These are phyloP conservation scores for Myxozyma vanderwaltii DNA, from an alignment of 805 yeast genomes.

Conservation along the genomic window DNA sequence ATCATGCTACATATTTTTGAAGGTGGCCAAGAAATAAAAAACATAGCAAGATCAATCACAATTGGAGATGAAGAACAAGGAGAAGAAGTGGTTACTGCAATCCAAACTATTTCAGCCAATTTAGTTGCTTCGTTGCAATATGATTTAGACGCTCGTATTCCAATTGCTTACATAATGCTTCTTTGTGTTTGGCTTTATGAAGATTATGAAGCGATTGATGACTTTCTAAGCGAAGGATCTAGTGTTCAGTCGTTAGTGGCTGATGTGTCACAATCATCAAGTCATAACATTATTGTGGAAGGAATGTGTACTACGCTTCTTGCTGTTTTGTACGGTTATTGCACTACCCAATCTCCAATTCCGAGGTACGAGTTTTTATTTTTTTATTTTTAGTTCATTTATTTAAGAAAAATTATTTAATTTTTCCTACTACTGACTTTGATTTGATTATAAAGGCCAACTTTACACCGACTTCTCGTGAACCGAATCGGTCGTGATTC, in stretches of 20 bases:
- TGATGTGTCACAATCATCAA: constrained; percentile 50
- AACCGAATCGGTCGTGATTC: constrained; percentile 80
- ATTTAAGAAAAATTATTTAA: no score
- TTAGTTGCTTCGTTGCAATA: constrained; percentile 63
- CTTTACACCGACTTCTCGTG: constrained; percentile 61
- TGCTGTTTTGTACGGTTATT: constrained; percentile 80
- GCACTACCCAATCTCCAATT: constrained; percentile 57
- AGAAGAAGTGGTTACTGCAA: constrained; percentile 70
- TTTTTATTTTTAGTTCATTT: not conserved
- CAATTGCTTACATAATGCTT: constrained; percentile 76
- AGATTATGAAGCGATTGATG: constrained; percentile 71
- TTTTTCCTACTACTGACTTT: no score
- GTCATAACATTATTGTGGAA: constrained; percentile 62
- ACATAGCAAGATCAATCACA: constrained; percentile 51
- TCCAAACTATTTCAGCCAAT: constrained; percentile 78
- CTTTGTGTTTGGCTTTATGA: constrained; percentile 77
- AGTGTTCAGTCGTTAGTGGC: constrained; percentile 69
- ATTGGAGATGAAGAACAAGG: constrained; percentile 54
- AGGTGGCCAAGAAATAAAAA: constrained; percentile 53
- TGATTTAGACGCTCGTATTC: constrained; percentile 65
- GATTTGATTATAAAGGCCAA: constrained; percentile 46
- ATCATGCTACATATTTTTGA: constrained; percentile 64
- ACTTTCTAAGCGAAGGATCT: constrained; percentile 68
- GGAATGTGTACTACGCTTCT: constrained; percentile 72
- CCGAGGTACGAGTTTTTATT: constrained; percentile 34